phyloP scores from a whole-genome alignment of 2,329 filamentous ascomycete species.

The Aspergillus unguis region DNA sequence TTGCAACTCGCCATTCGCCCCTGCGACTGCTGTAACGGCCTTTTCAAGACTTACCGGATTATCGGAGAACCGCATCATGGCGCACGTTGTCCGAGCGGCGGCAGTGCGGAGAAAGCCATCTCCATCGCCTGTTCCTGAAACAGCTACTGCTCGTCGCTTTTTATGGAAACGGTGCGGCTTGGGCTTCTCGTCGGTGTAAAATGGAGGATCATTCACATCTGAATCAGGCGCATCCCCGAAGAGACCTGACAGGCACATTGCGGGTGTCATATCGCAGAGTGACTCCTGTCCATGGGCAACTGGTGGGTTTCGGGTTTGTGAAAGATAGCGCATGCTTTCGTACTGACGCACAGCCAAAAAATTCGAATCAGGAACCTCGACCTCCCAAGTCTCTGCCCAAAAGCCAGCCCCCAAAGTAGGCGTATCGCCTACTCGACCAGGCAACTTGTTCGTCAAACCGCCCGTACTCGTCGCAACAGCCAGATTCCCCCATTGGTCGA shows the following conservation, averaged over 20 bases:
- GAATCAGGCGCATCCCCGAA: neutral
- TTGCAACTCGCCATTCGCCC: slow-evolving; percentile 69
- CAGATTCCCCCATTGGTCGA: slow-evolving; percentile 71
- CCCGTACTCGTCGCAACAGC: slow-evolving; percentile 67
- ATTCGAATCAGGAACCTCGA: slow-evolving; percentile 15
- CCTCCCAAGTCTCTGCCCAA: slow-evolving; percentile 80
- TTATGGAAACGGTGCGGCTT: neutral
- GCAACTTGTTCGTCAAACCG: slow-evolving; percentile 83
- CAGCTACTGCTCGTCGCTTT: slow-evolving; percentile 47
- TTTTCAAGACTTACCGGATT: slow-evolving; percentile 47
- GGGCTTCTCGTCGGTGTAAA: neutral
- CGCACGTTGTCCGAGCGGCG: slow-evolving; percentile 68
- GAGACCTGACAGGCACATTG: slow-evolving; percentile 2
- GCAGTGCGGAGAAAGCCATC: slow-evolving; percentile 76
- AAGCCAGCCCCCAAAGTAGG: slow-evolving; percentile 80
- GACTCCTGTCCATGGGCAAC: neutral
- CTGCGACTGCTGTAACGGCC: slow-evolving; percentile 65
- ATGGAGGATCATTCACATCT: neutral
- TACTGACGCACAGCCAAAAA: neutral
- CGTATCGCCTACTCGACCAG: slow-evolving; percentile 81
- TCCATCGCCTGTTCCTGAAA: slow-evolving; percentile 82
- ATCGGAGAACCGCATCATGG: slow-evolving; percentile 64
- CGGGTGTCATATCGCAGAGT: slow-evolving; percentile 10
- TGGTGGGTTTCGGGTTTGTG: neutral
- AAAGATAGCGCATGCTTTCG: slow-evolving; percentile 3